A percentile compares a stretch with the other conserved stretches of the same genome.
phyloP scores from a whole-genome alignment of 2,329 filamentous ascomycete species.

The Fusarium buharicum region DNA sequence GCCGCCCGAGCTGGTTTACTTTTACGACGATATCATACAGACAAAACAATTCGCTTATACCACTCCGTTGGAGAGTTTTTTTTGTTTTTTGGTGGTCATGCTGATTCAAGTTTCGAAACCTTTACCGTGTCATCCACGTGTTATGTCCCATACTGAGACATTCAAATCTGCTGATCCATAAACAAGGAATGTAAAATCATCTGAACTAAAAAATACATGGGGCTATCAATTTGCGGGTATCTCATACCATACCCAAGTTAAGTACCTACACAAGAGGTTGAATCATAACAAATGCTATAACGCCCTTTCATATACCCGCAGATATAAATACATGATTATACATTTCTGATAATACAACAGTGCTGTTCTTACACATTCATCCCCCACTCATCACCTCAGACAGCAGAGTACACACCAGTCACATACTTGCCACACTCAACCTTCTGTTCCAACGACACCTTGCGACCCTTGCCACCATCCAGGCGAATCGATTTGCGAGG shows the following conservation, averaged over 20 bases:
- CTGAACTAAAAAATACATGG: conserved; percentile 1
- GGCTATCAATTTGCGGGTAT: conserved; percentile 18
- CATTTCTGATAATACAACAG: conserved; percentile 32
- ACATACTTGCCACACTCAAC: conserved; percentile 87
- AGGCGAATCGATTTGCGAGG: conserved; percentile 77
- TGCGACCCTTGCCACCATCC: conserved; percentile 69
- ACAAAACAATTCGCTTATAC: not conserved
- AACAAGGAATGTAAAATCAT: not conserved
- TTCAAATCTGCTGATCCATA: conserved; percentile 1
- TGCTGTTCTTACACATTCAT: conserved; percentile 13
- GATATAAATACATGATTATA: conserved; percentile 34
- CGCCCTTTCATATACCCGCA: conserved; percentile 21
- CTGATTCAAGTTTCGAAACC: not conserved
- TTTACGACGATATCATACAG: too few species aligned
- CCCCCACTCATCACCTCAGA: conserved; percentile 48
- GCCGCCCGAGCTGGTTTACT: not conserved
- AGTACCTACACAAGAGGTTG: conserved; percentile 33
- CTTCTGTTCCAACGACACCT: conserved; percentile 82
- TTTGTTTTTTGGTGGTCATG: not conserved
- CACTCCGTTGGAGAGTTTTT: not conserved
- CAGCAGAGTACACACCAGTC: conserved; percentile 82
- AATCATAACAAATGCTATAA: conserved; percentile 25
- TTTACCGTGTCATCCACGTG: conserved; percentile 6
- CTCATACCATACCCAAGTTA: conserved; percentile 11
- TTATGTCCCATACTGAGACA: conserved; percentile 7